Conservation (phyloP, 2,329 filamentous ascomycete species). For the Talaromyces verruculosus region DNA sequence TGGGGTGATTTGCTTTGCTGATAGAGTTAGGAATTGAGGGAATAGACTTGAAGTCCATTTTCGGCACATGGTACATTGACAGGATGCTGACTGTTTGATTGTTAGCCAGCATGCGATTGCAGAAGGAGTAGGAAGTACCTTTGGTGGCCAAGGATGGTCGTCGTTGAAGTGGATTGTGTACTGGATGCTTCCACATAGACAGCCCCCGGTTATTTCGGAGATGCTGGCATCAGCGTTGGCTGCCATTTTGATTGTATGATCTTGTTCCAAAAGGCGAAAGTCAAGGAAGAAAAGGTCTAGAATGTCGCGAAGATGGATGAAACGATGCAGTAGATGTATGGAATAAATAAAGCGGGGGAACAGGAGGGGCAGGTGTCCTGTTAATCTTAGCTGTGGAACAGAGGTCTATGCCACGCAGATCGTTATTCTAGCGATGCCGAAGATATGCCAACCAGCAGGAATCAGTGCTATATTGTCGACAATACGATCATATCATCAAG, state of each 20-base stretch:
- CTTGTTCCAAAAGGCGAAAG: background rate
- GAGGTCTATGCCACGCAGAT: background rate
- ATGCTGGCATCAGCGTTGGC: background rate
- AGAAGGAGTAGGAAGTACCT: background rate
- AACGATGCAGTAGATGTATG: background rate
- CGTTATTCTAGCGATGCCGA: too few species aligned
- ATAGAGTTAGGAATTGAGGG: background rate
- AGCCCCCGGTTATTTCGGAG: background rate
- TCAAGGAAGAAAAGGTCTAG: background rate
- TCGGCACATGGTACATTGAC: slow-evolving; percentile 2
- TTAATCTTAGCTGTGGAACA: background rate
- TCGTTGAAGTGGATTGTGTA: slow-evolving; percentile 3
- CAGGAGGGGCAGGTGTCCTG: background rate
- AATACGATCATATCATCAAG: background rate
- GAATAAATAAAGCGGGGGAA: background rate
- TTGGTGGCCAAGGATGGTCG: slow-evolving; percentile 7
- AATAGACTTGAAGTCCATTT: slow-evolving; percentile 1
- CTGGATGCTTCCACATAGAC: background rate
- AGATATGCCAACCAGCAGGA: background rate
- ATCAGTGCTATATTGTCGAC: background rate
- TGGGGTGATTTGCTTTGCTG: background rate
- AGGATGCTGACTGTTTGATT: background rate
- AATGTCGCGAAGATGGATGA: too few species aligned
- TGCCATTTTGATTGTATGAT: background rate
- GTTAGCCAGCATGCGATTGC: background rate